These are phyloP conservation scores for Chernovozyma sophiae-reginae DNA, from an alignment of 1,139 yeast genomes.

Conservation along the genomic window DNA sequence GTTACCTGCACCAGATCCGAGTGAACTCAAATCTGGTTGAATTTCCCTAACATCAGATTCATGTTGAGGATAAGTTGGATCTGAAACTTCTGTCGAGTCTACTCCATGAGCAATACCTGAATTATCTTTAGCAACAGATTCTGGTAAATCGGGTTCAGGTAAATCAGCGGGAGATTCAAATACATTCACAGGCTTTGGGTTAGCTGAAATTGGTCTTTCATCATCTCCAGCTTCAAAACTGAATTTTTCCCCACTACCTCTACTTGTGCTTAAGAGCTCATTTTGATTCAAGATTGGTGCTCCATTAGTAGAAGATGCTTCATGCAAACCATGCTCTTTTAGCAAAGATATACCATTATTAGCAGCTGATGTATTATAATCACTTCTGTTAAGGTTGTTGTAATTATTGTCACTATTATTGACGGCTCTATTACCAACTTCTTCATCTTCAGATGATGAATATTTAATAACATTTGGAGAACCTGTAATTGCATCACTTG, in stretches of 20 bases:
- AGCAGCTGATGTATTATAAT: slow-evolving; percentile 13
- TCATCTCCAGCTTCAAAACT: slow-evolving; percentile 46
- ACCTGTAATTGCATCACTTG: slow-evolving; percentile 12
- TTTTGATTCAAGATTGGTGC: slow-evolving; percentile 1
- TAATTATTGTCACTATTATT: not conserved
- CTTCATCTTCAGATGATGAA: slow-evolving; percentile 19
- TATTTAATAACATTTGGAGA: slow-evolving; percentile 29
- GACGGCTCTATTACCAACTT: slow-evolving; percentile 8
- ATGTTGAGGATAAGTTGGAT: not conserved
- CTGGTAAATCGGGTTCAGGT: not conserved
- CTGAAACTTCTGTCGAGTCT: slow-evolving; percentile 4
- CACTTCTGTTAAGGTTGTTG: no score
- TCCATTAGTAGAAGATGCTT: slow-evolving; percentile 7
- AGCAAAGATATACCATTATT: slow-evolving; percentile 26
- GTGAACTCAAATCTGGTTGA: not conserved
- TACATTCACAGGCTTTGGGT: slow-evolving; percentile 11
- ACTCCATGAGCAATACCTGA: slow-evolving; percentile 5
- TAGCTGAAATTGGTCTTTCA: slow-evolving; percentile 23
- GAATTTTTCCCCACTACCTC: slow-evolving; percentile 26
- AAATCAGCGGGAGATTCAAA: slow-evolving; percentile 7
- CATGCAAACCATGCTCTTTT: slow-evolving; percentile 28
- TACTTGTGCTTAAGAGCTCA: slow-evolving; percentile 5
- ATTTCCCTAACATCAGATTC: not conserved
- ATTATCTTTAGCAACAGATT: slow-evolving; percentile 1
- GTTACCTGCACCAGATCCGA: slow-evolving; percentile 5